Evolutionary conservation across 2,329 filamentous ascomycete species (phyloP).

Genomic region (Alternaria gansuensis): DNA sequence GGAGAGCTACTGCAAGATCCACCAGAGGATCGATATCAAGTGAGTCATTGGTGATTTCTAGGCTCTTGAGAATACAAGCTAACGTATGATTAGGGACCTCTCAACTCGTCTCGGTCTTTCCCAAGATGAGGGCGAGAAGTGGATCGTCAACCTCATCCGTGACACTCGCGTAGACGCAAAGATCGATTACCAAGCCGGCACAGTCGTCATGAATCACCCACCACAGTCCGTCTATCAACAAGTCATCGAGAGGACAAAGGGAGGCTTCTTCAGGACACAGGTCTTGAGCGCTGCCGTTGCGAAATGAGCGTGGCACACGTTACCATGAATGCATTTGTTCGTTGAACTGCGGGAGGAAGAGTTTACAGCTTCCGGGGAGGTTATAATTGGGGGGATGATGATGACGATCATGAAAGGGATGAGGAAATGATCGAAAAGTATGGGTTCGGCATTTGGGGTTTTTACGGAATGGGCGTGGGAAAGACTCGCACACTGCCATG

Average conservation of each 20-base stretch:
- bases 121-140: slow-evolving; percentile 97
- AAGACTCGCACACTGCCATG: slow-evolving; percentile 11
- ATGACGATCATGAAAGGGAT: slow-evolving; percentile 14
- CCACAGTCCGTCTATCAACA: slow-evolving; percentile 99
- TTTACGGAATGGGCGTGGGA: slow-evolving; percentile 13
- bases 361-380: slow-evolving; percentile 25
- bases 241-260: slow-evolving; percentile 99
- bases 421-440: slow-evolving; percentile 11
- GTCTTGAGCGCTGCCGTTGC: slow-evolving; percentile 74
- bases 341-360: not conserved
- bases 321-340: not conserved
- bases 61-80: slow-evolving; percentile 14
- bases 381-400: not conserved
- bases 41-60: slow-evolving; percentile 51
- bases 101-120: slow-evolving; percentile 90
- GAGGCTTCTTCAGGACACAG: slow-evolving; percentile 97
- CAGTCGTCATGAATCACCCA: slow-evolving; percentile 99
- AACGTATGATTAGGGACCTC: slow-evolving; percentile 69
- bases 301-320: slow-evolving; percentile 48
- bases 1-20: slow-evolving; percentile 99
- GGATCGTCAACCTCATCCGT: slow-evolving; percentile 99
- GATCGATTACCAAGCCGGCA: slow-evolving; percentile 99
- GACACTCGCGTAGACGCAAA: slow-evolving; percentile 98
- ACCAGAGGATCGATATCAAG: slow-evolving; percentile 97
- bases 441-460: slow-evolving; percentile 10